Evolutionary conservation across 345 rosid genomes (phyloP), one percentile per base, ranked within the genome.

Genomic region (Populus pruinosa): DNA sequence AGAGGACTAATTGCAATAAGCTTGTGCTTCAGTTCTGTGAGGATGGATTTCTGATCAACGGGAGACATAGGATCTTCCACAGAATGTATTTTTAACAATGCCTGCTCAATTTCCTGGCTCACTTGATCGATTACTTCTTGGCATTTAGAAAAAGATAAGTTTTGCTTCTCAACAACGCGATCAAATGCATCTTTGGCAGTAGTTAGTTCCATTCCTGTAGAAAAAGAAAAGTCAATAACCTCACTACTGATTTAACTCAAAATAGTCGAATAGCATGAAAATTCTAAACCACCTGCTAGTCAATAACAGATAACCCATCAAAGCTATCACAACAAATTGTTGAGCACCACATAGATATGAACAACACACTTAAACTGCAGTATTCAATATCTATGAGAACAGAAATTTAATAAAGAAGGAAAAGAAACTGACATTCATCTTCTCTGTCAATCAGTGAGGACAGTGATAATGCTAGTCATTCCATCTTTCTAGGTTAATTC

Each of bases 171-270:
- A 11, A 83, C 72, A 67, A 88, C 87, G 75, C 79, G 86, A 27
- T 88, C 93, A 78, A 95, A 92, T 67, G 90, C 87, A 80, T 95
- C 91, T 82, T 78, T 90, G 56, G 88, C 78, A 3, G 70, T 69
- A 79, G 76, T 67, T 68, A 81, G 78, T 69, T 88, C 93, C 92
- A 90, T 91, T 79, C 82, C 91, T 87, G 83, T 79, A 81, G 72
- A 63, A 74, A 67, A 69, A 43, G 59, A 41, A 10, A 33, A 4
- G 43, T 8, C 25, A 41, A 56, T 31, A 23, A 25, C 23, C 44
- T 36, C 44, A 14, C 20, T n/a, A n/a, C 64, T 59, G 64, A 59
- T 23, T 23, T 59, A 10, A 10, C 64, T 59, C 23, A 23, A 23
- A 10, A 59, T 56, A 21, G 27, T 21, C 4, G 12, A 67, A 18